These are phyloP conservation scores for Saccharomycopsis sp. DNA, from an alignment of 805 yeast species.

Conservation along the genomic window DNA sequence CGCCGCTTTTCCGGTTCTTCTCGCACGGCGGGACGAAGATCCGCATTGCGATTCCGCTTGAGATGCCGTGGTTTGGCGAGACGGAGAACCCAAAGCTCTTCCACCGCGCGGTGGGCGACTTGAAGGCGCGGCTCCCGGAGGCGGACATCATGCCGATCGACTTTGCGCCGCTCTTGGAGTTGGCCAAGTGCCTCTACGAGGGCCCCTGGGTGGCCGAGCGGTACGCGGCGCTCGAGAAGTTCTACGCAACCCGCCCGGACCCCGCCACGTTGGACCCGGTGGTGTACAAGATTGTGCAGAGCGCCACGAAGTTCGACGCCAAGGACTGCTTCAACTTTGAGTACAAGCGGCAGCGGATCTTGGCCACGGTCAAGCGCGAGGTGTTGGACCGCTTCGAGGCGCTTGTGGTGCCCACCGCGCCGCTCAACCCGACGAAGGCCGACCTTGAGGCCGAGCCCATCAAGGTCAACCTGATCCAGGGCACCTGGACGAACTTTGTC, in stretches of 20 bases:
- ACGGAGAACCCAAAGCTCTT: conserved; percentile 66
- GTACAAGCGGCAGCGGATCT: conserved; percentile 75
- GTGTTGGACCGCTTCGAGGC: conserved; percentile 61
- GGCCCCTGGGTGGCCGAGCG: conserved; percentile 99
- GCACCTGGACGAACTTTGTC: conserved; percentile 97
- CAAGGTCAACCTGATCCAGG: conserved; percentile 79
- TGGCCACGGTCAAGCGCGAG: conserved; percentile 49
- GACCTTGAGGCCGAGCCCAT: conserved; percentile 75
- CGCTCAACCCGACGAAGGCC: conserved; percentile 77
- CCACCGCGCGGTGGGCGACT: conserved; percentile 49
- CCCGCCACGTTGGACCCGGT: conserved; percentile 72
- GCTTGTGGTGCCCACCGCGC: conserved; percentile 87
- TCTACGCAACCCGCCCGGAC: conserved; percentile 66
- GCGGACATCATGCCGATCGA: conserved; percentile 49
- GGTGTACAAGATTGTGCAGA: conserved; percentile 64
- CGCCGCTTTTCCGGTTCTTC: conserved; percentile 56
- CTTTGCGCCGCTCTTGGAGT: conserved; percentile 66
- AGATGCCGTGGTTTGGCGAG: conserved; percentile 77
- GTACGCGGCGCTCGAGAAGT: conserved; percentile 73
- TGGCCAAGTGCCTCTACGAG: conserved; percentile 86
- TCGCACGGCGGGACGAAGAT: conserved; percentile 37
- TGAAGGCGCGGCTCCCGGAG: conserved; percentile 49
- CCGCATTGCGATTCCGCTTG: conserved; percentile 65
- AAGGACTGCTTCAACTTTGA: conserved; percentile 80
- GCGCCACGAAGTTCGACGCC: conserved; percentile 75